Base-by-base conservation (phyloP, 495 filamentous ascomycete species). In the Aspergillus avenaceus region DNA sequence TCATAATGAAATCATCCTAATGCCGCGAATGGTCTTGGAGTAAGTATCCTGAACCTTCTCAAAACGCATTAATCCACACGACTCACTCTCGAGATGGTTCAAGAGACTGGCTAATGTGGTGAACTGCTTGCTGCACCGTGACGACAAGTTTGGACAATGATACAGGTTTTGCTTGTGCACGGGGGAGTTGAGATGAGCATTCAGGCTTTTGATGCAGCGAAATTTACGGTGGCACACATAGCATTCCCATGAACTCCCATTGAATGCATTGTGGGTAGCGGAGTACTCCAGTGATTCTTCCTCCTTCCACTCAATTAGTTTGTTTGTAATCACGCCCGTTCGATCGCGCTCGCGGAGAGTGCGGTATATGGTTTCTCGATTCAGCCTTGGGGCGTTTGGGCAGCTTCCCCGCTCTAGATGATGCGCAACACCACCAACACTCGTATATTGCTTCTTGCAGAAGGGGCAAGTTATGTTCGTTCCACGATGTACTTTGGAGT, bases 71-170 rank as follows among this genome's bases (percentile, higher is more conserved):
- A 64, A 73, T 0, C 49, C 50, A 56, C 78, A 84, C 0, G 56
- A 47, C 56, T 80, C 81, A 55, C 77, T 82, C 60, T 83, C 80
- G 5, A 82, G 54, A 50, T 81, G 78, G 49, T 70, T 76, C 59
- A 81, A 80, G 26, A 81, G 41, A 3, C 47, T 70, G 23, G 76
- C 77, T 43, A 83, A 45, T 0, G 68, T 62, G 27, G 54, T 53
- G 56, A 82, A 84, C 25, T 79, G 49, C 51, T 64, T 72, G 11
- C 28, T 29, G 42, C 79, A 83, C 3, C 14, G 0, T 3, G 22
- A 5, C 14, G 36, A 40, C 0, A 19, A n/a, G 27, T 78, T 78
- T 0, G 76, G 77, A 46, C 78, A 83, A 53, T 77, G 78, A 45
- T 83, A 84, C 4, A 79, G 58, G 16, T 65, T 61, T 47, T 77